phyloP scores from a whole-genome alignment of 2,329 filamentous ascomycete genomes.

The Diplodia intermedia region DNA sequence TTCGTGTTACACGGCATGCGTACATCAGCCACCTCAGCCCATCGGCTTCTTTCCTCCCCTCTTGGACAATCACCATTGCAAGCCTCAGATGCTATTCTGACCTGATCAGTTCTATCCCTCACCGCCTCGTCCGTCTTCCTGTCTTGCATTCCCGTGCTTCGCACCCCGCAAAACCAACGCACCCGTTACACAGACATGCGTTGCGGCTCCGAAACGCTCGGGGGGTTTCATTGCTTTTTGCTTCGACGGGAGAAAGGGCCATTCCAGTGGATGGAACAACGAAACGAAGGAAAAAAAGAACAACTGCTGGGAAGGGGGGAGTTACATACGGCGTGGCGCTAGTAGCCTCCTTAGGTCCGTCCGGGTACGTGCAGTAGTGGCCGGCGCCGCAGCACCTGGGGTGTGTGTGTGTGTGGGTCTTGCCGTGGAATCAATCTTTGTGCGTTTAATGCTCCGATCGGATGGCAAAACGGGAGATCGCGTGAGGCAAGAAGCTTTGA shows the following conservation, averaged over 20 bases:
- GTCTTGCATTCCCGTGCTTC: not conserved
- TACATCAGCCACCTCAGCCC: conserved; percentile 1
- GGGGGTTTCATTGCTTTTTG: not conserved
- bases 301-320: not conserved
- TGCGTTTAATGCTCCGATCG: too few species aligned
- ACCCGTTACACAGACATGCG: not conserved
- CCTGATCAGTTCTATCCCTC: not conserved
- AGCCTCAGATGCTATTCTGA: not conserved
- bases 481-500: too few species aligned
- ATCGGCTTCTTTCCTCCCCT: not conserved
- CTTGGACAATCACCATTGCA: not conserved
- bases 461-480: too few species aligned
- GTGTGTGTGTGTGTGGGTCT: not conserved
- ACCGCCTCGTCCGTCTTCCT: not conserved
- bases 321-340: not conserved
- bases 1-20: not conserved
- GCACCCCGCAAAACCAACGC: not conserved
- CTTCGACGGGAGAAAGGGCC: not conserved
- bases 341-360: not conserved
- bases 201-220: not conserved
- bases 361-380: conserved; percentile 16
- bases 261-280: not conserved
- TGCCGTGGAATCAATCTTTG: too few species aligned
- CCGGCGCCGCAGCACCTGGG: not conserved
- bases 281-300: not conserved